Evolutionary conservation across 1,139 yeast genomes (phyloP), one percentile per base, ranked within the genome.

Genomic region (Schizosaccharomyces versatilis): DNA sequence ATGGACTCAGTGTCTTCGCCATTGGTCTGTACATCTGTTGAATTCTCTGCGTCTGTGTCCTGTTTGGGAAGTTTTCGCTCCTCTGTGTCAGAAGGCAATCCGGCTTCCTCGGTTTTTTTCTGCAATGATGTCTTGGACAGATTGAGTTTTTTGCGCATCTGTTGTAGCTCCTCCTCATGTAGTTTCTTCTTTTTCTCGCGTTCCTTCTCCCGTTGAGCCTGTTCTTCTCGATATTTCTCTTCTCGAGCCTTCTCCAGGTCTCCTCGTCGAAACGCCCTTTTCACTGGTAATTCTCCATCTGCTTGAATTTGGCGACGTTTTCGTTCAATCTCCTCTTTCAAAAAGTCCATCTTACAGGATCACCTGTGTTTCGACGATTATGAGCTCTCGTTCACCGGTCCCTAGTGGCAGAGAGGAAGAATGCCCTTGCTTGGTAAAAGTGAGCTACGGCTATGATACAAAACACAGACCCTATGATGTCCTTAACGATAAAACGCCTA

Each of bases 1-100:
- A 80, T 84, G 36, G 58, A 49, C 47, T 59, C 24, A 19, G 56
- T 57, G n/a, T 51, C 53, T 48, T 54, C 57, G 15, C 12, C 40
- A 8, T 10, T 17, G 9, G 44, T 38, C 15, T 32, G 24, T 24
- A 32, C 52, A 24, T 24, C 32, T 24, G 32, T 3, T 19, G 36
- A 15, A 9, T 40, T 24, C 7, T 42, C 38, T 9, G 41, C 7
- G 14, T 17, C 32, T n/a, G 41, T 8, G 6, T 2, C n/a, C 15
- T 19, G 10, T 6, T 42, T 10, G 12, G 38, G 15, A 3, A 10
- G 24, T 7, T 24, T 10, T 8, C 8, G 12, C 48, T 24, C 53
- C 40, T 24, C 24, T 6, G 38, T 41, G 32, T 40, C 41, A 9
- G 53, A 38, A 44, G 42, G 41, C 6, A 36, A 41, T 38, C 19